A percentile compares a stretch with the other conserved stretches of the same genome.
phyloP scores from a whole-genome alignment of 352 stramenopile genomes.

The Phytopythium mirpurense region DNA sequence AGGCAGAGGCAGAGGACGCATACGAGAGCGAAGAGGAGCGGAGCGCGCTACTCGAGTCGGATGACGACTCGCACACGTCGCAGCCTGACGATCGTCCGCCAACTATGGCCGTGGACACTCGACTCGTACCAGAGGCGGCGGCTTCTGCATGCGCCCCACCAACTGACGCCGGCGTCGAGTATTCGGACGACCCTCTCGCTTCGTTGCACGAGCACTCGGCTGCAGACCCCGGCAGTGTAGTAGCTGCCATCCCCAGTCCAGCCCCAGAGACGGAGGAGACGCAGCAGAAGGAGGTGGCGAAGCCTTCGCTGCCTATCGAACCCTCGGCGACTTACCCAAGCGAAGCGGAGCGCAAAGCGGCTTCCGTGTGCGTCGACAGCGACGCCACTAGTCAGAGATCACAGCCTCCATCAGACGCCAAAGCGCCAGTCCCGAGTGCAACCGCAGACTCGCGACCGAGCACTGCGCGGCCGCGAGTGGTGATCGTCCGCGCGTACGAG shows the following conservation, averaged over 20 bases:
- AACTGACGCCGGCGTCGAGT: not conserved
- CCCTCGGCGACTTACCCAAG: too few species aligned
- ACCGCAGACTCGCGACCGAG: not conserved
- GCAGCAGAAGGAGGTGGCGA: not conserved
- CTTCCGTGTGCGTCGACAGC: too few species aligned
- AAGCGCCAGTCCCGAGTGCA: too few species aligned
- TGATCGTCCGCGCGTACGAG: constrained; percentile 55
- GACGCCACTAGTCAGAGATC: too few species aligned
- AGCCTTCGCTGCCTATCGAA: too few species aligned
- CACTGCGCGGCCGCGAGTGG: constrained; percentile 18
- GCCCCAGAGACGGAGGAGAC: not conserved
- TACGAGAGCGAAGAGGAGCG: constrained; percentile 15
- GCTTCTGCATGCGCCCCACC: too few species aligned
- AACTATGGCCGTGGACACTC: not conserved
- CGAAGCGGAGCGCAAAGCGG: too few species aligned
- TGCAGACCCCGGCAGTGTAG: too few species aligned
- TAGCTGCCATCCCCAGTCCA: too few species aligned
- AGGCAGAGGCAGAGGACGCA: constrained; percentile 7
- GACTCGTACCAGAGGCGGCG: not conserved
- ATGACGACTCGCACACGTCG: constrained; percentile 1
- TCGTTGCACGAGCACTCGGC: not conserved
- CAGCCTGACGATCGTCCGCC: not conserved
- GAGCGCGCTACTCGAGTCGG: constrained; percentile 27
- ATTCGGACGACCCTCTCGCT: not conserved
- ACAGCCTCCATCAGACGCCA: too few species aligned